Evolutionary conservation across 352 stramenopile species (phyloP).

Genomic region (Pythium phragmitis): DNA sequence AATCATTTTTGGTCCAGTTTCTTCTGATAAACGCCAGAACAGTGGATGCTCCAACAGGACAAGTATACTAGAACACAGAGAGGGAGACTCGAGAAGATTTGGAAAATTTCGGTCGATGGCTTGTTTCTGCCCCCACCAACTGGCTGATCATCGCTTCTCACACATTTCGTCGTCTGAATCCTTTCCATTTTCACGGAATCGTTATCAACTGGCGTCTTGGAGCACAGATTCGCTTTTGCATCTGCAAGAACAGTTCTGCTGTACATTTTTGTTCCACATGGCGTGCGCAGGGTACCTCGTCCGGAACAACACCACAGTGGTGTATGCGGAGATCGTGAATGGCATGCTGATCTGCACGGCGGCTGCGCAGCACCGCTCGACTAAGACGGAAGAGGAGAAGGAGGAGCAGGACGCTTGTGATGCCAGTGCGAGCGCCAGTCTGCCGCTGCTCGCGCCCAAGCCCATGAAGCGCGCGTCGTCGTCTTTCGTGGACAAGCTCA

Average conservation of each 20-base stretch:
- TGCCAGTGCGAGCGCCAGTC: conserved; percentile 16
- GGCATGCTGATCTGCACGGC: conserved; percentile 49
- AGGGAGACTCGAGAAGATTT: no score
- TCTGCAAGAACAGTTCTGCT: neutral
- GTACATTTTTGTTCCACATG: conserved; percentile 31
- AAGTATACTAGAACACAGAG: conserved; percentile 9
- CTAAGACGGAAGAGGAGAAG: neutral
- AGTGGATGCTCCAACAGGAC: neutral
- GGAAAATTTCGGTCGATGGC: conserved; percentile 9
- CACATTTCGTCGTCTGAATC: conserved; percentile 13
- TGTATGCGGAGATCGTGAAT: conserved; percentile 61
- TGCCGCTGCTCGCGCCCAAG: conserved; percentile 50
- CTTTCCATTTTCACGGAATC: neutral
- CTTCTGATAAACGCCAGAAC: no score
- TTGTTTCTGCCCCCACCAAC: conserved; percentile 23
- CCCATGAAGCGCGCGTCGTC: conserved; percentile 31
- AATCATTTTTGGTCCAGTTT: neutral
- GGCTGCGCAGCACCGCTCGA: conserved; percentile 10
- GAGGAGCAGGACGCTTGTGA: conserved; percentile 1
- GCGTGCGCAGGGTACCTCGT: conserved; percentile 67
- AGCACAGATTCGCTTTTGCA: conserved; percentile 23
- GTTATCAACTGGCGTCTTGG: neutral
- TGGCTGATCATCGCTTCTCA: conserved; percentile 20
- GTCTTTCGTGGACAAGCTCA: conserved; percentile 13
- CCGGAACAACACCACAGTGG: conserved; percentile 47